Evolutionary conservation across 306 rosid species (phyloP).

Genomic region (Ammopiptanthus mongolicus): DNA sequence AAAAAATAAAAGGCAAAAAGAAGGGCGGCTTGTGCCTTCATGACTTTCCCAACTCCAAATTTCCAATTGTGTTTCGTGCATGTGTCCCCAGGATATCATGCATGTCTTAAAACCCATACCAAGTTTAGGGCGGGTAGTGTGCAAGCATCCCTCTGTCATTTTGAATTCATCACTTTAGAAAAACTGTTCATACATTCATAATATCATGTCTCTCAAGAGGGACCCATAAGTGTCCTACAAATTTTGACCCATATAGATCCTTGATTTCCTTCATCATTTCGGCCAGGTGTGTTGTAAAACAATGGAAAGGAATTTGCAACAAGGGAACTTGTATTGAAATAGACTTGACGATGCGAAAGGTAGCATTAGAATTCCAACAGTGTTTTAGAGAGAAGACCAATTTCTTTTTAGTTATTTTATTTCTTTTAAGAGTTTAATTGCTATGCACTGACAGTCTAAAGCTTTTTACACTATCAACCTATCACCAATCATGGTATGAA

Average conservation of each 20-base stretch:
- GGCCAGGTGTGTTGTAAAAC: neutral
- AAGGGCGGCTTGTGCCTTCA: neutral
- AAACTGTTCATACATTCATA: neutral
- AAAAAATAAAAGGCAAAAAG: neutral
- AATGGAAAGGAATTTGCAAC: too few relatives aligned
- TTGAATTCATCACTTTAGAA: neutral
- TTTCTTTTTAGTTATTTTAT: neutral
- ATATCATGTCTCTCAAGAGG: neutral
- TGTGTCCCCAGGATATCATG: neutral
- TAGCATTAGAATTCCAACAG: neutral
- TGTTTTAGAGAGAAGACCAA: neutral
- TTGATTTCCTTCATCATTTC: neutral
- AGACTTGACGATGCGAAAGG: neutral
- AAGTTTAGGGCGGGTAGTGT: neutral
- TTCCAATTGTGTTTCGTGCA: neutral
- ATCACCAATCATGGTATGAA: too few relatives aligned
- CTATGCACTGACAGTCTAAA: too few relatives aligned
- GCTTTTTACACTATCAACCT: too few relatives aligned
- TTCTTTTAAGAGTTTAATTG: too few relatives aligned
- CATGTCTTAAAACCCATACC: neutral
- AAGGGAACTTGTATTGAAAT: too few relatives aligned
- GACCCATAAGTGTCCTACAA: too few relatives aligned
- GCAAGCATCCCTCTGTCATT: neutral
- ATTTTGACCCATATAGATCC: neutral
- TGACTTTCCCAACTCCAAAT: slow-evolving; percentile 23